phyloP scores from a whole-genome alignment of 2,329 filamentous ascomycete species.

The Penicillium sp. region DNA sequence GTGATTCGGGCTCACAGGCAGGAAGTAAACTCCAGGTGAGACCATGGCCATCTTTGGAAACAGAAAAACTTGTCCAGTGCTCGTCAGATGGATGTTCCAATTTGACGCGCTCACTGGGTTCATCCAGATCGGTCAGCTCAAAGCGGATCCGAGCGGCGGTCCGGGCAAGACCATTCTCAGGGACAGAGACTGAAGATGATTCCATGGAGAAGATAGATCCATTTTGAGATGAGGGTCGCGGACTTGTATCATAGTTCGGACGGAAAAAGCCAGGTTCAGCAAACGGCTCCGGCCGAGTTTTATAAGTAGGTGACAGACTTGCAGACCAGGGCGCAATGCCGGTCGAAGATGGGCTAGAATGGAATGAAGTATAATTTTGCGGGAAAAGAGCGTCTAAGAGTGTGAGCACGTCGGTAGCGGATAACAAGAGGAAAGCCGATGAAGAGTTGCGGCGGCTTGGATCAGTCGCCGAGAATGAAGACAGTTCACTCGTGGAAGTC shows the following conservation, averaged over 20 bases:
- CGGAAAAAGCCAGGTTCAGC: constrained; percentile 36
- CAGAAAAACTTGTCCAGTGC: constrained; percentile 78
- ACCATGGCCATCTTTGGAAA: constrained; percentile 69
- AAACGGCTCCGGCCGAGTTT: constrained; percentile 21
- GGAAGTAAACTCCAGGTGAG: constrained; percentile 66
- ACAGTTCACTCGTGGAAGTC: neutral
- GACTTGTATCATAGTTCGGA: constrained; percentile 27
- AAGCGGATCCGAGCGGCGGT: constrained; percentile 43
- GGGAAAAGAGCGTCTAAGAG: constrained; percentile 83
- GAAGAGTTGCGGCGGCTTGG: constrained; percentile 32
- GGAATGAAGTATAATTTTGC: constrained; percentile 24
- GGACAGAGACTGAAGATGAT: constrained; percentile 25
- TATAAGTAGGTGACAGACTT: constrained; percentile 15
- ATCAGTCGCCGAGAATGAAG: constrained; percentile 35
- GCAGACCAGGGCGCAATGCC: constrained; percentile 25
- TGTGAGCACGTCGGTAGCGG: constrained; percentile 75
- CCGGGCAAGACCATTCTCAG: constrained; percentile 29
- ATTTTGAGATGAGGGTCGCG: constrained; percentile 23
- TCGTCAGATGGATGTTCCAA: constrained; percentile 77
- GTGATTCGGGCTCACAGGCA: constrained; percentile 53
- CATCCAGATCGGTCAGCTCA: constrained; percentile 40
- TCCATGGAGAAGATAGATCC: constrained; percentile 34
- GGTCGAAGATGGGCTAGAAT: constrained; percentile 28
- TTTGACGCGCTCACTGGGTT: constrained; percentile 50
- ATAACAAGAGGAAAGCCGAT: constrained; percentile 72